Conservation (phyloP, 192 early-diverging fungal species). For the Backusella westeae region DNA sequence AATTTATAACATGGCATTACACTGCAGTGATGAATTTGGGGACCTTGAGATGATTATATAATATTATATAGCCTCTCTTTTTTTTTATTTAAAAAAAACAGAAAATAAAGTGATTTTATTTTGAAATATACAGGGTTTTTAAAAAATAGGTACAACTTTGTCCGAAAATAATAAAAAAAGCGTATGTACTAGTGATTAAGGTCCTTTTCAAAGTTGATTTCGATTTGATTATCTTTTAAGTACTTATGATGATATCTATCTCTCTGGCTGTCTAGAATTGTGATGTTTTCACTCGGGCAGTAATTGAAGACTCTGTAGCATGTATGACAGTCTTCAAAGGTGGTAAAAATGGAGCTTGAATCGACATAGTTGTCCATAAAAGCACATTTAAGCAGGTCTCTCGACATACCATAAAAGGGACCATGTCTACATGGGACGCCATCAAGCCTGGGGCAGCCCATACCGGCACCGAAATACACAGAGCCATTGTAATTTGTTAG, state of each 20-base stretch:
- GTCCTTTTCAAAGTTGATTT: not conserved
- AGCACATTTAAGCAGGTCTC: not conserved
- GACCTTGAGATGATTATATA: not conserved
- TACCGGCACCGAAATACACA: constrained; percentile 1
- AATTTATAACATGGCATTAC: not conserved
- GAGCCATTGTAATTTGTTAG: not conserved
- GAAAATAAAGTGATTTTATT: not conserved
- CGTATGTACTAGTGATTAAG: not conserved
- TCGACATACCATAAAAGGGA: not conserved
- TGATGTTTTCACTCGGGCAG: not conserved
- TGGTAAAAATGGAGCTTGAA: not conserved
- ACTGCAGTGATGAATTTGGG: not conserved
- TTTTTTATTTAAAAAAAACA: not conserved
- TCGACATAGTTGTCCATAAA: constrained; percentile 4
- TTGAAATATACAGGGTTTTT: not conserved
- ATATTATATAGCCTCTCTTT: not conserved
- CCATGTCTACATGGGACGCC: not conserved
- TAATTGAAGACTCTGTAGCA: not conserved
- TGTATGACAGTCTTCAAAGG: not conserved
- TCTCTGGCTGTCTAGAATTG: not conserved
- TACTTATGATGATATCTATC: not conserved
- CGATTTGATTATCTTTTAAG: not conserved
- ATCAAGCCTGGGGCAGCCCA: not conserved
- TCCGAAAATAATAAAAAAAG: not conserved
- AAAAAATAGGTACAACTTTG: not conserved